These are phyloP conservation scores for Capsicum baccatum DNA, from an alignment of 257 asterid species.

Conservation along the genomic window DNA sequence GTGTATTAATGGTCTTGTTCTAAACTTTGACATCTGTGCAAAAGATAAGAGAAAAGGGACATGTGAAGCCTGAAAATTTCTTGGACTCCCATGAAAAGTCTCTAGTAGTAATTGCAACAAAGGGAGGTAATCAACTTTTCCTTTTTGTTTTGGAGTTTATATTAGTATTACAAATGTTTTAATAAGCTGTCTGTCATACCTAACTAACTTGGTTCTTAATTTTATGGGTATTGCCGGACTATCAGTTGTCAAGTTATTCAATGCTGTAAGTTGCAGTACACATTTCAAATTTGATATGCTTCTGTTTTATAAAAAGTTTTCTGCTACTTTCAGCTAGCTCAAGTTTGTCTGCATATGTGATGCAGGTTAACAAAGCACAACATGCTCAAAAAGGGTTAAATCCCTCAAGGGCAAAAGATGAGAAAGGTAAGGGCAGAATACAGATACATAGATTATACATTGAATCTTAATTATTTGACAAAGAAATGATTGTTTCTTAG, in stretches of 20 bases:
- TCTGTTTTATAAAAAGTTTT: constrained; percentile 2
- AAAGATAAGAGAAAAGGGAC: constrained; percentile 87
- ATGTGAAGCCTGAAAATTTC: constrained; percentile 65
- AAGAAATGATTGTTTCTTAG: background rate
- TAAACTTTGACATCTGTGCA: constrained; percentile 29
- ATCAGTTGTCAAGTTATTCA: constrained; percentile 94
- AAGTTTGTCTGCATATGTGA: constrained; percentile 17
- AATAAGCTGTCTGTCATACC: background rate
- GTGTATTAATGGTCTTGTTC: background rate
- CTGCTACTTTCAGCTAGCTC: constrained; percentile 20
- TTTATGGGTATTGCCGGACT: constrained; percentile 33
- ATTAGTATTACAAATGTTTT: background rate
- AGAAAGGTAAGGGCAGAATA: constrained; percentile 60
- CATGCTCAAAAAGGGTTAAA: constrained; percentile 90
- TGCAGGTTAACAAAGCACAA: constrained; percentile 91
- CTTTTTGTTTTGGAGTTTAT: background rate
- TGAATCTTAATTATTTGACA: background rate
- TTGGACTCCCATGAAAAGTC: constrained; percentile 77
- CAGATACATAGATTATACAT: background rate
- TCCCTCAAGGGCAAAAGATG: constrained; percentile 79
- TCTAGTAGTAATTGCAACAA: constrained; percentile 85
- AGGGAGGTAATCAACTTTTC: constrained; percentile 74
- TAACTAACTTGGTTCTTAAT: constrained; percentile 32
- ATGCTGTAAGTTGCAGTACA: constrained; percentile 74
- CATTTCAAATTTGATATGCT: constrained; percentile 5